phyloP scores from a whole-genome alignment of 1,284 basidiomycete genomes.

The Phellopilus nigrolimitatus region DNA sequence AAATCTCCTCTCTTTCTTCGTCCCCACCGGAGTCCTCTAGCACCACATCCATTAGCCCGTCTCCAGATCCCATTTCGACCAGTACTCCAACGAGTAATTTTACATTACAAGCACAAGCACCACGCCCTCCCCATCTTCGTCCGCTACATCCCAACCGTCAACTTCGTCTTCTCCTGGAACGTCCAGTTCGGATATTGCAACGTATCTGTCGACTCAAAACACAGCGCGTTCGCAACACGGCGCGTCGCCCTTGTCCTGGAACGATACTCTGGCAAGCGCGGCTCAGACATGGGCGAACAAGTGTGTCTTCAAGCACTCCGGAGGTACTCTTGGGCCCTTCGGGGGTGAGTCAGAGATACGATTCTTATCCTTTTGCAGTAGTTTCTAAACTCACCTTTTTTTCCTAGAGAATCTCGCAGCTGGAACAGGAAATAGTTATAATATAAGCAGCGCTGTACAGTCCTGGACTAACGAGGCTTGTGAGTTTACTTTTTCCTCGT shows the following conservation, averaged over 20 bases:
- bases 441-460: conserved; percentile 44
- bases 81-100: neutral
- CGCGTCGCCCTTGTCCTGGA: conserved; percentile 55
- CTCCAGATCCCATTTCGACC: neutral
- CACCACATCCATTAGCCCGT: neutral
- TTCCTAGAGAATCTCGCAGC: conserved; percentile 60
- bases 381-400: neutral
- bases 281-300: conserved; percentile 63
- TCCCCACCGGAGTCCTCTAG: neutral
- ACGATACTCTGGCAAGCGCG: conserved; percentile 43
- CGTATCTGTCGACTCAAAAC: conserved; percentile 58
- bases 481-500: conserved; percentile 28
- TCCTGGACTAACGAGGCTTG: conserved; percentile 60
- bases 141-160: neutral
- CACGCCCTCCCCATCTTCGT: neutral
- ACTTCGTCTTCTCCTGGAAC: neutral
- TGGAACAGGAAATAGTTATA: conserved; percentile 50
- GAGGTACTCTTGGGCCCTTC: conserved; percentile 52
- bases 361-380: neutral
- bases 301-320: conserved; percentile 61
- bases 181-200: conserved; percentile 26
- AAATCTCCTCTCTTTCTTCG: neutral
- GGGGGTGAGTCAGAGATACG: conserved; percentile 41
- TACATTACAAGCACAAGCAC: neutral
- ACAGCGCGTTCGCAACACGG: conserved; percentile 53